Evolutionary conservation across 768 basidiomycete genomes (phyloP), one percentile per base, ranked within the genome.

Genomic region (Nidularia pulvinata): DNA sequence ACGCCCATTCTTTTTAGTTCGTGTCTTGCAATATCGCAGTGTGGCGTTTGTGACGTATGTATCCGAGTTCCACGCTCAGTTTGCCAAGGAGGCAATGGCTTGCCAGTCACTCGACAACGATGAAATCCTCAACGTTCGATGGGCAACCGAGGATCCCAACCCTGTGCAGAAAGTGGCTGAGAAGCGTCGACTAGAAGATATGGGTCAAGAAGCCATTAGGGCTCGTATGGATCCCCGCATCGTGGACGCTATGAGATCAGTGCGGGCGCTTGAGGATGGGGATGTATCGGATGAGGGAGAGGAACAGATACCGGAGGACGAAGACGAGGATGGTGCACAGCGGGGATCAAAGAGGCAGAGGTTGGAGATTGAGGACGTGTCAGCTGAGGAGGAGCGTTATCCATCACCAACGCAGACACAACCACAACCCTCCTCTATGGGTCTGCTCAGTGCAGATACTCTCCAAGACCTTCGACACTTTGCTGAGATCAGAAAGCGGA

Each of bases 91-190:
- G 69, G 85, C 96, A 1, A 99, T 99, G 97, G 93, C 96, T 13
- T 95, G 95, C 69, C 97, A 99, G 70, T 95, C 92, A 14, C 79
- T 98, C 58, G 97, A 98, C 66, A 91, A 93, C 61, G 95, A 97
- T 66, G 97, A 99, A 65, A 95, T 98, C 56, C 81, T 98, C 55
- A 99, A 99, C 69, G 95, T 98, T 50, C 88, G 96, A 47, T 99
- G 97, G 97, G 97, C 97, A 35, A 98, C 96, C 0, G 96, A 97
- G 65, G 97, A 99, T 67, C 97, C 97, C 1, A 99, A 99, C 67
- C 97, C 96, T 1, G 85, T 84, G 0, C 86, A 89, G 57, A 95
- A 95, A 61, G 85, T 89, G 6, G 82, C 84, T 0, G 97, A 98
- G 70, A 90, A 94, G 62, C 78, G 82, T 7, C 78, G 95, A 10